Evolutionary conservation across 1,139 yeast species (phyloP), one percentile per base, ranked within the genome.

Genomic region (Blastobotrys arbuscula): DNA sequence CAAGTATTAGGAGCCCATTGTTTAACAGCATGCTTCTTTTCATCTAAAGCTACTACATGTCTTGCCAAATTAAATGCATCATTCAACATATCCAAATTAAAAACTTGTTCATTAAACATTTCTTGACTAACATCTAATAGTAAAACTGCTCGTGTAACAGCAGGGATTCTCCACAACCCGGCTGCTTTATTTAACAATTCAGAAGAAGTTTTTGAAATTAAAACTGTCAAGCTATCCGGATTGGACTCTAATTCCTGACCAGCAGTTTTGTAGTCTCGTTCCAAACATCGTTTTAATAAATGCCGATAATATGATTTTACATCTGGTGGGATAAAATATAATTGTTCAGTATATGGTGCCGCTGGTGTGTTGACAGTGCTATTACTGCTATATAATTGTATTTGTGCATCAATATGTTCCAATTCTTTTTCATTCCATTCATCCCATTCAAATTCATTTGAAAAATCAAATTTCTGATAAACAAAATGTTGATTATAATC

Each of bases 151-250:
- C 77, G 67, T 0, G 89, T 72, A 0, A 80, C 70, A 8, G 64
- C 63, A 50, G 77, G 77, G 5, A 84, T 64, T 52, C 85, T 68
- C 95, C 95, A 85, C 43, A 79, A 69, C 43, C 69, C 72, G 5
- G 81, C 70, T 50, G 79, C 77, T 18, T 72, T 66, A 9, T 63
- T 66, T 12, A 80, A 60, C 21, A 81, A 65, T 47, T 68, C 73
- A 24, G 63, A 57, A 2, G 76, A 70, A 24, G 71, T 65, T 60
- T 78, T 73, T 42, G 71, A 58, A 44, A 65, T 50, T 10, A 65
- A 50, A 30, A 63, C 53, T 42, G 68, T 42, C 68, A 68, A 43
- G 69, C 65, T 30, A 68, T 59, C 55, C 23, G 61, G 57, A 18
- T 59, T 53, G 7, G 56, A 58, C 13, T 58, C 48, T 21, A 57